A percentile compares a stretch with the other conserved stretches of the same genome.
Evolutionary conservation across 2,329 filamentous ascomycete genomes (phyloP).

Genomic region (Fusarium torreyae): DNA sequence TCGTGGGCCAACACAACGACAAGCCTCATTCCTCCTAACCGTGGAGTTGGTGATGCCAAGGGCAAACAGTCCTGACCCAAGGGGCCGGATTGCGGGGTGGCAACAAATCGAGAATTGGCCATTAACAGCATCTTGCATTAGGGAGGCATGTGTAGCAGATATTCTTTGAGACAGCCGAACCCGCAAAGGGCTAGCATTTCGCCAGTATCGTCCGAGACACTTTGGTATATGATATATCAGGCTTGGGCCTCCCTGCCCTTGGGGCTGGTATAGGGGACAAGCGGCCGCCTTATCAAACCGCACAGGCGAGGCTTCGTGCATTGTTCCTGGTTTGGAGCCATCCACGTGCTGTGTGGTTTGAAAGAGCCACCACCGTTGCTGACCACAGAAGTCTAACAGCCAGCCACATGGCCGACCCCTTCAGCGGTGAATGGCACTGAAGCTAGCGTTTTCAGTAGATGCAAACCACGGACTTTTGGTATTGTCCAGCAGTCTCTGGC

Average conservation of each 20-base stretch:
- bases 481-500: background rate
- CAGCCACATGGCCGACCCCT: background rate
- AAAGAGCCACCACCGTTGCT: constrained; percentile 4
- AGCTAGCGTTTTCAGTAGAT: background rate
- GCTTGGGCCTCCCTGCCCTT: constrained; percentile 29
- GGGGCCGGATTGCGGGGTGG: constrained; percentile 11
- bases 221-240: constrained; percentile 10
- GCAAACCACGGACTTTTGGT: background rate
- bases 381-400: background rate
- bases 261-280: constrained; percentile 4
- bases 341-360: constrained; percentile 14
- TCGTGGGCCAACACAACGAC: constrained; percentile 4
- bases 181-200: constrained; percentile 29
- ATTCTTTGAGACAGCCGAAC: background rate
- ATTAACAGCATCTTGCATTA: background rate
- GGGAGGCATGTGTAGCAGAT: background rate
- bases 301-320: background rate
- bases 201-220: constrained; percentile 1
- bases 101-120: constrained; percentile 7
- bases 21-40: constrained; percentile 11
- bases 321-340: constrained; percentile 14
- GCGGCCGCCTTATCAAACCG: constrained; percentile 4
- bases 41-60: constrained; percentile 1
- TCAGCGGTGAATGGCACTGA: background rate
- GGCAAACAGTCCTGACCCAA: constrained; percentile 3